These are phyloP conservation scores for Orbilia javanica DNA, from an alignment of 2,329 filamentous ascomycete genomes.

Conservation along the genomic window DNA sequence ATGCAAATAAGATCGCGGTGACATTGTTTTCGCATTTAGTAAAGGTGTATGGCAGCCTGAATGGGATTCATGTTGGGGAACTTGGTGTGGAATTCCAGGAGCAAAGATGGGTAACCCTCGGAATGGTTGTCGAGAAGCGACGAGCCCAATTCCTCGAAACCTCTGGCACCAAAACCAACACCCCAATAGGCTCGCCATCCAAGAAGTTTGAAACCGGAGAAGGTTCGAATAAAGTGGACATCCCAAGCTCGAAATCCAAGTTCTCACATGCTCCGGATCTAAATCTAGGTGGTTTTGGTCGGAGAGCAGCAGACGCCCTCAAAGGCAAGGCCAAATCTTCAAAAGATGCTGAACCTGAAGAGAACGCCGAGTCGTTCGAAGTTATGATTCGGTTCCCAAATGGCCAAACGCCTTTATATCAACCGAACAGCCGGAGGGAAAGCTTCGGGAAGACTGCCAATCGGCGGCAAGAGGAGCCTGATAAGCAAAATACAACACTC, in stretches of 20 bases:
- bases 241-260: conserved; percentile 40
- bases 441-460: conserved; percentile 40
- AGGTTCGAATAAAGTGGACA: conserved; percentile 29
- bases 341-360: conserved; percentile 27
- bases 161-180: conserved; percentile 20
- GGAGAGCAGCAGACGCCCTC: conserved; percentile 52
- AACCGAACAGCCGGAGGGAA: conserved; percentile 46
- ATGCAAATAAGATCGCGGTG: conserved; percentile 47
- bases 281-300: conserved; percentile 50
- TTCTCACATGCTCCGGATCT: conserved; percentile 46
- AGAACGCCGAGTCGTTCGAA: conserved; percentile 43
- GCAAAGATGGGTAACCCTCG: conserved; percentile 53
- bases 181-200: conserved; percentile 28
- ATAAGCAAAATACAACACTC: conserved; percentile 48
- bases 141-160: conserved; percentile 40
- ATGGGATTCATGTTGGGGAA: conserved; percentile 50
- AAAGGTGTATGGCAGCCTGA: conserved; percentile 47
- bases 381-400: conserved; percentile 56
- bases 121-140: conserved; percentile 55
- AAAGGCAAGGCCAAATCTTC: conserved; percentile 40
- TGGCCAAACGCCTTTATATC: conserved; percentile 42
- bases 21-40: conserved; percentile 51
- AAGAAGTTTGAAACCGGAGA: conserved; percentile 42
- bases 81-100: conserved; percentile 55
- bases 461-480: conserved; percentile 45